Evolutionary conservation across 805 yeast species (phyloP), one percentile per base, ranked within the genome.

Genomic region (Metschnikowia cerradonensis): DNA sequence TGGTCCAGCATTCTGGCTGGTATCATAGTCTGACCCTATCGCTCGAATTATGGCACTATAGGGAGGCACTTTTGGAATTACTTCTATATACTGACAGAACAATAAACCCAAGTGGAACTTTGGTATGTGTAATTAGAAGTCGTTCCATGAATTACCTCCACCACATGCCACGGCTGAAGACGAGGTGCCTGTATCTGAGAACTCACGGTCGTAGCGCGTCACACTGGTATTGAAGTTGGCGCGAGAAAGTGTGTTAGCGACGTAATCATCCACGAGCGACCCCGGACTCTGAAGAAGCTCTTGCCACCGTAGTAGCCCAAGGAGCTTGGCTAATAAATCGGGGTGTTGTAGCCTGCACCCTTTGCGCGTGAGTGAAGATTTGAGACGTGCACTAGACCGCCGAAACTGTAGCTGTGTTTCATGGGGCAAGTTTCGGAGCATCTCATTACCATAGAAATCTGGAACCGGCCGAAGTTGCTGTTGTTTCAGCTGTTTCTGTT

Each of bases 151-250:
- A 15, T 50, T 45, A 2, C 52, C 51, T n/a, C 57, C 57, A 36
- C 60, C 60, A 26, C 60, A 58, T 49, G 54, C 32, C 11, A 59
- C 57, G 41, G 58, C 30, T 17, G 60, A 57, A 15, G 60, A 55
- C 8, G 57, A 53, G 20, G 61, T 57, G 32, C 56, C 62, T 10
- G 60, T 57, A 47, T 57, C 60, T 11, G 60, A 56, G 15, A 50
- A 42, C 31, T 58, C 59, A 22, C 43, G 52, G n/a, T 48, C 50
- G 33, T 31, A 15, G 23, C 33, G 48, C 7, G 45, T 40, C 11
- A 51, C 47, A 20, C 23, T 15, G 20, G 31, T 40, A 43, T 40
- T 37, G 30, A 54, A 11, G 37, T 50, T 48, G 14, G 51, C 55
- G n/a, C 61, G 53, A n/a, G 60, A 50, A 20, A 57, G 47, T 14